Evolutionary conservation across 495 filamentous ascomycete species (phyloP), one percentile per base, ranked within the genome.

Genomic region (Pseudevernia furfuracea): DNA sequence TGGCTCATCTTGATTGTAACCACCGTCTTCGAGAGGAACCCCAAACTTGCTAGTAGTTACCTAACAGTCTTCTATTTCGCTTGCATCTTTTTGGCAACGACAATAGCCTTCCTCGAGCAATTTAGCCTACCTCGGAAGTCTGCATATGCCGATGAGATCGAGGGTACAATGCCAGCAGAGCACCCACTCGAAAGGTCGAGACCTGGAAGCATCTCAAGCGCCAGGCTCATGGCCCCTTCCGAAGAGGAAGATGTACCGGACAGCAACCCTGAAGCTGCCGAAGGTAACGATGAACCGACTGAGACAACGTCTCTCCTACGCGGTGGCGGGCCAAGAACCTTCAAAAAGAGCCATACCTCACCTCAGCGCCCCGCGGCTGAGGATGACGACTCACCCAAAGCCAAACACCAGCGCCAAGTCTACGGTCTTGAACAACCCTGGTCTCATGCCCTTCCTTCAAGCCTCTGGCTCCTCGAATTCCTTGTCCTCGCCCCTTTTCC

Each of bases 381-480:
- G n/a, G 70, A 71, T 48, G 70, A 71, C 44, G 67, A 56, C 52
- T 65, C 67, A 15, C 66, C 67, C 34, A 60, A 66, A 10, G 64
- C 71, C 21, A 70, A 79, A 39, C 70, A 74, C 8, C 69, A 78
- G 32, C 61, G 71, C 55, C 76, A 79, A 19, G 80, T 89, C 8
- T 96, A 88, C 67, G 84, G 82, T n/a, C 76, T 82, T 55, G 93
- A 98, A 70, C 94, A 98, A 71, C 70, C 80, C 6, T 97, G 94
- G 94, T 93, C 89, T 66, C 82, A 81, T 32, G 78, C 81, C 28
- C 72, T 98, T 46, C 92, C 91, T 1, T 81, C 80, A 37, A 96
- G 88, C 87, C 83, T 86, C 30, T 98, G 94, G 94, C 72, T 92
- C 41, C 67, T 92, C 25, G 90, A 97, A 72, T 89, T 97, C 66